A percentile compares a stretch with the other conserved stretches of the same genome.
These are phyloP conservation scores for Boletus sp. DNA, from an alignment of 768 basidiomycete species.

Conservation along the genomic window DNA sequence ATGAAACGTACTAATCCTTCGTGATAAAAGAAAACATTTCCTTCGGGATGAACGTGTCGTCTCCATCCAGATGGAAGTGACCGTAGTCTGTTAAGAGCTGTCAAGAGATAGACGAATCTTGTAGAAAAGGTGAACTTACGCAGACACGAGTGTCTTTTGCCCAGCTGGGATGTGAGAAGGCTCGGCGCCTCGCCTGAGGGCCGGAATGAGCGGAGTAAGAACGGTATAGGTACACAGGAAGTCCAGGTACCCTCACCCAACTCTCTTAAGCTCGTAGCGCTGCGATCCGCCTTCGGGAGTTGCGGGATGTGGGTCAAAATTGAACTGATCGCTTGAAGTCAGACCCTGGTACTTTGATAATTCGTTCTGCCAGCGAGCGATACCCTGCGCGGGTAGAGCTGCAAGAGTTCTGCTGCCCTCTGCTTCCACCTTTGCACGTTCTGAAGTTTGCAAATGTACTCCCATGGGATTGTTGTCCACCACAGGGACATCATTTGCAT, in stretches of 20 bases:
- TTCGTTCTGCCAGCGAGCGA: background rate
- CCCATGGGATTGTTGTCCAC: background rate
- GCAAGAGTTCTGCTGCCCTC: background rate
- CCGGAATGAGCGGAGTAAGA: background rate
- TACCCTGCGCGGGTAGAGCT: background rate
- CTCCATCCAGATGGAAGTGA: slow-evolving; percentile 3
- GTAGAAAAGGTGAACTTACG: background rate
- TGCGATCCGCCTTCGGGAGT: slow-evolving; percentile 10
- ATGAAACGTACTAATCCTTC: slow-evolving; percentile 7
- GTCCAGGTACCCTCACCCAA: background rate
- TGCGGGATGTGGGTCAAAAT: background rate
- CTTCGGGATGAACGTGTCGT: slow-evolving; percentile 15
- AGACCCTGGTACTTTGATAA: background rate
- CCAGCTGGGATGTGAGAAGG: slow-evolving; percentile 4
- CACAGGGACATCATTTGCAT: background rate
- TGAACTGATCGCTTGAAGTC: background rate
- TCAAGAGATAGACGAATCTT: background rate
- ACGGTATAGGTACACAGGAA: background rate
- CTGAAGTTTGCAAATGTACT: background rate
- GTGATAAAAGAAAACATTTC: slow-evolving; percentile 10
- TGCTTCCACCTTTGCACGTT: background rate
- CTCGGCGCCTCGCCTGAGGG: background rate
- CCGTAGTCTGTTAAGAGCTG: background rate
- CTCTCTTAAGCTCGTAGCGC: slow-evolving; percentile 2
- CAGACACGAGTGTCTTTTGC: slow-evolving; percentile 1